These are phyloP conservation scores for Capronia epimyces DNA, from an alignment of 2,329 filamentous ascomycete genomes.

Conservation along the genomic window DNA sequence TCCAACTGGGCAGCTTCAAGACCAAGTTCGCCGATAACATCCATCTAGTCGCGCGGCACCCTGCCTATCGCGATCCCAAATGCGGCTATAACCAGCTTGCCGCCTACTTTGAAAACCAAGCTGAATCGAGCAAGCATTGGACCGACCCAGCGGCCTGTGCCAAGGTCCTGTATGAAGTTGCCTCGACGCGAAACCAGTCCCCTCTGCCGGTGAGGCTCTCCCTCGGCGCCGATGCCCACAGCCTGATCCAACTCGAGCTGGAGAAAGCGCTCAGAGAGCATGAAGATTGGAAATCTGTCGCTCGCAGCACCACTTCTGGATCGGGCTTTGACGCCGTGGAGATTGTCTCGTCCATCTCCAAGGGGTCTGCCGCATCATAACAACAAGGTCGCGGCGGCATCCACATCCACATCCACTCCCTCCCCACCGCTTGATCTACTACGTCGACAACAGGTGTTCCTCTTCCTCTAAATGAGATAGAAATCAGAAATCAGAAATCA, in stretches of 20 bases:
- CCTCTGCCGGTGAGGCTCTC: background rate
- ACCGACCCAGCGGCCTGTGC: background rate
- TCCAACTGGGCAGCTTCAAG: background rate
- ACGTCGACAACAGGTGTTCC: too few relatives aligned
- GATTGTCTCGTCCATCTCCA: too few relatives aligned
- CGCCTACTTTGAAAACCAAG: background rate
- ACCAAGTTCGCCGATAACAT: background rate
- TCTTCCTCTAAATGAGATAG: too few relatives aligned
- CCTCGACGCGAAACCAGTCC: background rate
- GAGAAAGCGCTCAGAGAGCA: background rate
- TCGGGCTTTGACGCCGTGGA: too few relatives aligned
- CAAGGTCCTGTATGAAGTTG: background rate
- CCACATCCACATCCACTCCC: too few relatives aligned
- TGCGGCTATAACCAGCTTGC: background rate
- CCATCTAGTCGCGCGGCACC: background rate
- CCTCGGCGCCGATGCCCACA: background rate
- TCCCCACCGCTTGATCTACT: too few relatives aligned
- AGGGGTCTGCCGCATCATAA: too few relatives aligned
- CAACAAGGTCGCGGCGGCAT: too few relatives aligned
- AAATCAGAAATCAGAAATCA: too few relatives aligned
- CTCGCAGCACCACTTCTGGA: too few relatives aligned
- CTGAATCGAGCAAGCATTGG: background rate
- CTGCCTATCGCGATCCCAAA: background rate
- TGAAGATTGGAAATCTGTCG: background rate
- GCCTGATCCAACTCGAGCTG: background rate